A percentile compares a stretch with the other conserved stretches of the same genome.
Evolutionary conservation across 441 rosid species (phyloP).

Genomic region (Arabidopsis lyrata): DNA sequence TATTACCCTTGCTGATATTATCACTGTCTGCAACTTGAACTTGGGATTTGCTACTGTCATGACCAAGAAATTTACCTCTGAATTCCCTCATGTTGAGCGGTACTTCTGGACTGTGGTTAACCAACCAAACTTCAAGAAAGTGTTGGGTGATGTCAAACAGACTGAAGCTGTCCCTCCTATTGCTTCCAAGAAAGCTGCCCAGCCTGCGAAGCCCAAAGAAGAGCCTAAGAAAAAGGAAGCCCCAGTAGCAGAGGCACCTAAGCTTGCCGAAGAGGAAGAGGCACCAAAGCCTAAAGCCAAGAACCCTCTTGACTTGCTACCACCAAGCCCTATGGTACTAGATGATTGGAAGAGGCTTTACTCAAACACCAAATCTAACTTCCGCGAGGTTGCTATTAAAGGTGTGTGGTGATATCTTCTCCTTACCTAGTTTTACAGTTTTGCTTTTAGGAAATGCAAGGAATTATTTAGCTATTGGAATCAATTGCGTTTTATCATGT

Average conservation of each 20-base stretch:
- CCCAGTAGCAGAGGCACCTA: conserved; percentile 64
- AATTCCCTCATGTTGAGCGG: conserved; percentile 93
- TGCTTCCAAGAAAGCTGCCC: conserved; percentile 70
- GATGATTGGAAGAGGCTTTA: conserved; percentile 99
- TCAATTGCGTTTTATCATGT: background rate
- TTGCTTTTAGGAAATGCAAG: background rate
- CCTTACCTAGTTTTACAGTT: background rate
- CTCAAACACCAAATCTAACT: conserved; percentile 93
- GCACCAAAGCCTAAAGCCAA: conserved; percentile 94
- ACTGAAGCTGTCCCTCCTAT: conserved; percentile 66
- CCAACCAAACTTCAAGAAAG: conserved; percentile 85
- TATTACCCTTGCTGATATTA: conserved; percentile 84
- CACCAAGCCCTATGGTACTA: conserved; percentile 90
- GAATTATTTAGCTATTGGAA: background rate
- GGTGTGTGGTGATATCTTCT: conserved; percentile 53
- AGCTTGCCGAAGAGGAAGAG: conserved; percentile 74
- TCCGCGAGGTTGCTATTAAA: conserved; percentile 95
- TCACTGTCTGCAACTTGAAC: conserved; percentile 74
- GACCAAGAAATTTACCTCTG: conserved; percentile 84
- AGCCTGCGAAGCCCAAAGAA: conserved; percentile 65
- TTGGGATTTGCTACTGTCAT: conserved; percentile 56
- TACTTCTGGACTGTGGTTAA: conserved; percentile 97
- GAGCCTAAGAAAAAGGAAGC: conserved; percentile 72
- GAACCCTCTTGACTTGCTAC: conserved; percentile 92
- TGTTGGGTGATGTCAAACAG: conserved; percentile 84